phyloP scores from a whole-genome alignment of 176 grass and related monocot species.

The Ensete glaucum region DNA sequence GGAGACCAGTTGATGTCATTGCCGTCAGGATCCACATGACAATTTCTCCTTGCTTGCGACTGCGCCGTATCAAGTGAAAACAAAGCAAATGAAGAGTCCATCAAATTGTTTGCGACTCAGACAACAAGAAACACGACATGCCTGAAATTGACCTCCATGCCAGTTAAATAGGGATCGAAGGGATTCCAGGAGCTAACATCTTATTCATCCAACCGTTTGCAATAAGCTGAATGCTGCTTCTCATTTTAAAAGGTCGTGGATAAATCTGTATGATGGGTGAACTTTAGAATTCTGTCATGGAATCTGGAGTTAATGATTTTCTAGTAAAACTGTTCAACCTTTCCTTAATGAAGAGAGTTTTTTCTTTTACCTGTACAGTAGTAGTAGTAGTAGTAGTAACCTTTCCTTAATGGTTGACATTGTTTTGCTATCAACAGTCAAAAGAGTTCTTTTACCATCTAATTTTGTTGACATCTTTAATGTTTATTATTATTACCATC shows the following conservation, averaged over 20 bases:
- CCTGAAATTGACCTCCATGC: background rate
- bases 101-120: conserved; percentile 15
- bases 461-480: no score
- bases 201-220: background rate
- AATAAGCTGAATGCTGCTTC: background rate
- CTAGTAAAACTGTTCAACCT: no score
- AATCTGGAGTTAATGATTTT: no score
- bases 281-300: background rate
- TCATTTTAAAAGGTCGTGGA: background rate
- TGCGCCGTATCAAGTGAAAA: conserved; percentile 22
- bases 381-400: no score
- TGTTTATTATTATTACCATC: no score
- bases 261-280: background rate
- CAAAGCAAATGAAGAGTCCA: conserved; percentile 37
- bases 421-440: no score
- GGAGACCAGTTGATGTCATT: conserved; percentile 24
- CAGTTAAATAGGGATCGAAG: background rate
- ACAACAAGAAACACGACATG: background rate
- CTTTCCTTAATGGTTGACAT: no score
- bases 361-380: no score
- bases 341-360: no score
- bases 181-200: conserved; percentile 7
- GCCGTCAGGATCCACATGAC: conserved; percentile 19
- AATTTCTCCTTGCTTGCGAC: background rate
- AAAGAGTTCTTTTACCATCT: no score